These are phyloP conservation scores for Adenanthera pavonina DNA, from an alignment of 306 rosid species.

Conservation along the genomic window DNA sequence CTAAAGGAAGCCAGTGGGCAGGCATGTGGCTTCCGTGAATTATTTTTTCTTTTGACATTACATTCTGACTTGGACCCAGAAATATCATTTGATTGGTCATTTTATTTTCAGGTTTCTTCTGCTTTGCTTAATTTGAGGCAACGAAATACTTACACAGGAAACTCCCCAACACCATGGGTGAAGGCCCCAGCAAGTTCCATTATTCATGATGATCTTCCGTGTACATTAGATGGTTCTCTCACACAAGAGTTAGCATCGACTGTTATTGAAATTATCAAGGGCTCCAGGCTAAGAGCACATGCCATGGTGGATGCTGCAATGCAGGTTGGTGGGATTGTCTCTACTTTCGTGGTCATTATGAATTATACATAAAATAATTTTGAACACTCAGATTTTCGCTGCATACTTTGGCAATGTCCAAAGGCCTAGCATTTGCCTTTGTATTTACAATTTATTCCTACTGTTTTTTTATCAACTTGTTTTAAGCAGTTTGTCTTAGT, in stretches of 20 bases:
- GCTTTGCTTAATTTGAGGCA: constrained; percentile 77
- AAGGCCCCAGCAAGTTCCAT: constrained; percentile 53
- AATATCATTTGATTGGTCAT: constrained; percentile 38
- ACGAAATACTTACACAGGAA: constrained; percentile 68
- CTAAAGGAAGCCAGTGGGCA: constrained; percentile 96
- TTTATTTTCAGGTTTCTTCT: constrained; percentile 73
- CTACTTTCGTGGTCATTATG: constrained; percentile 26
- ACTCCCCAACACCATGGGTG: constrained; percentile 58
- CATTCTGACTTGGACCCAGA: constrained; percentile 33
- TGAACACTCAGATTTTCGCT: constrained; percentile 16
- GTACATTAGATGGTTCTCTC: constrained; percentile 56
- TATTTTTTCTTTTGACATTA: constrained; percentile 30
- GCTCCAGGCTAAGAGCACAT: constrained; percentile 71
- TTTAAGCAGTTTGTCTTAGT: constrained; percentile 28
- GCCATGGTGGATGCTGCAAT: constrained; percentile 84
- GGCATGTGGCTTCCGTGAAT: constrained; percentile 95
- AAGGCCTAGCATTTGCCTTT: neutral
- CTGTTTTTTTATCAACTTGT: constrained; percentile 16
- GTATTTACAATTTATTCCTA: neutral
- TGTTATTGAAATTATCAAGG: constrained; percentile 69
- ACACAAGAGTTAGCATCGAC: constrained; percentile 67
- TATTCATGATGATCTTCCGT: constrained; percentile 49
- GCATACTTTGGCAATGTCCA: neutral
- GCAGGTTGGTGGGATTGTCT: constrained; percentile 58
- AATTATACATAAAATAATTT: constrained; percentile 24